Evolutionary conservation across 2,329 filamentous ascomycete species (phyloP).

Genomic region (Aspergillus sp.): DNA sequence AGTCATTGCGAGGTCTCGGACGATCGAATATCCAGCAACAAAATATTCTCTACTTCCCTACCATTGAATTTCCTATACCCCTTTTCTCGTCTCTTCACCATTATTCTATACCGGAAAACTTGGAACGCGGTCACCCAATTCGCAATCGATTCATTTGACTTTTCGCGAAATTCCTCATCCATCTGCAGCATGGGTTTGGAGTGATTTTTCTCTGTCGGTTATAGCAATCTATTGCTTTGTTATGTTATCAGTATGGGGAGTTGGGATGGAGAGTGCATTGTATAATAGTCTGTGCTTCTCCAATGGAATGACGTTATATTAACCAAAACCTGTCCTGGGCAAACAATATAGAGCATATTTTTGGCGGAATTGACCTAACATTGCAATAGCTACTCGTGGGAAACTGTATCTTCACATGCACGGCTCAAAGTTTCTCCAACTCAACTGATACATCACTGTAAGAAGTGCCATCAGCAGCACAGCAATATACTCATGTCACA

Average conservation of each 20-base stretch:
- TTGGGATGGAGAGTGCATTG: not conserved
- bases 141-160: conserved; percentile 3
- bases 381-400: too few species aligned
- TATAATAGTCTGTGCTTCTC: conserved; percentile 1
- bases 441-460: too few species aligned
- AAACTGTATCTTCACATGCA: too few species aligned
- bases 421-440: too few species aligned
- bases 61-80: conserved; percentile 13
- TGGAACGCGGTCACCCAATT: not conserved
- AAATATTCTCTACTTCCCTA: not conserved
- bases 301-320: not conserved
- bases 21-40: too few species aligned
- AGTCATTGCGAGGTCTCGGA: not conserved
- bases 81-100: conserved; percentile 10
- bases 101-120: not conserved
- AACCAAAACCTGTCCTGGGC: too few species aligned
- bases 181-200: conserved; percentile 26
- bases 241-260: not conserved
- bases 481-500: too few species aligned
- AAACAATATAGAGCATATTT: too few species aligned
- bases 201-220: not conserved
- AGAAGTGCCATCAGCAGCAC: too few species aligned
- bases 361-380: too few species aligned
- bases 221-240: not conserved
- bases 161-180: conserved; percentile 13